Conservation (phyloP, 2,329 filamentous ascomycete species). For the Boeremia lycopersici region DNA sequence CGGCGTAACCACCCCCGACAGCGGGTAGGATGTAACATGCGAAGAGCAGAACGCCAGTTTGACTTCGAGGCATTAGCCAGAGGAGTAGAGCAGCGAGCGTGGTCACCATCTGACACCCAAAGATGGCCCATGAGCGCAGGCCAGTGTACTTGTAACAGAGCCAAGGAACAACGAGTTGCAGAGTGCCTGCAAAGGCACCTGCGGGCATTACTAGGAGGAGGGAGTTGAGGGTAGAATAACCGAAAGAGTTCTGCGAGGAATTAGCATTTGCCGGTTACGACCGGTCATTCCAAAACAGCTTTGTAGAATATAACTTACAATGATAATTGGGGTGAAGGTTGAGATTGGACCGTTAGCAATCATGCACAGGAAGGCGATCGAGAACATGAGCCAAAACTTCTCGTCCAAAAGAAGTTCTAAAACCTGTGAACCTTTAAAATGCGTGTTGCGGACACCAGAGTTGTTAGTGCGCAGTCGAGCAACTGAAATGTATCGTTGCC, state of each 20-base stretch:
- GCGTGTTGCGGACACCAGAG: slow-evolving; percentile 71
- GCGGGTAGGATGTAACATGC: slow-evolving; percentile 55
- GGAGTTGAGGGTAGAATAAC: slow-evolving; percentile 25
- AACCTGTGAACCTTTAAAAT: slow-evolving; percentile 70
- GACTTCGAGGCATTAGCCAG: slow-evolving; percentile 23
- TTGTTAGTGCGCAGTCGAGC: slow-evolving; percentile 75
- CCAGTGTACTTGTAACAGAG: slow-evolving; percentile 27
- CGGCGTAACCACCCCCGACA: slow-evolving; percentile 53
- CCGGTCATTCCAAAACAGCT: background rate
- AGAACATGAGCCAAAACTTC: slow-evolving; percentile 55
- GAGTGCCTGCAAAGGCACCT: slow-evolving; percentile 26
- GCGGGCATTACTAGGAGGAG: slow-evolving; percentile 27
- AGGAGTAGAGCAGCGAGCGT: slow-evolving; percentile 49
- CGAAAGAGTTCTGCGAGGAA: slow-evolving; percentile 19
- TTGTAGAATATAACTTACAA: slow-evolving; percentile 1
- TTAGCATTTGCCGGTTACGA: background rate
- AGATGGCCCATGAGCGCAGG: slow-evolving; percentile 34
- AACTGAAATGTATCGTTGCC: slow-evolving; percentile 57
- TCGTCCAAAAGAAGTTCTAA: slow-evolving; percentile 61
- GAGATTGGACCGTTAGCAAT: slow-evolving; percentile 30
- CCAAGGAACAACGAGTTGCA: slow-evolving; percentile 25
- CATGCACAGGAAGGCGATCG: slow-evolving; percentile 34
- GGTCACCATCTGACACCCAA: slow-evolving; percentile 40
- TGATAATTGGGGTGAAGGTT: slow-evolving; percentile 30
- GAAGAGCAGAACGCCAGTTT: slow-evolving; percentile 54